Base-by-base conservation (phyloP, 345 rosid species). In the Iberis pinnata region DNA sequence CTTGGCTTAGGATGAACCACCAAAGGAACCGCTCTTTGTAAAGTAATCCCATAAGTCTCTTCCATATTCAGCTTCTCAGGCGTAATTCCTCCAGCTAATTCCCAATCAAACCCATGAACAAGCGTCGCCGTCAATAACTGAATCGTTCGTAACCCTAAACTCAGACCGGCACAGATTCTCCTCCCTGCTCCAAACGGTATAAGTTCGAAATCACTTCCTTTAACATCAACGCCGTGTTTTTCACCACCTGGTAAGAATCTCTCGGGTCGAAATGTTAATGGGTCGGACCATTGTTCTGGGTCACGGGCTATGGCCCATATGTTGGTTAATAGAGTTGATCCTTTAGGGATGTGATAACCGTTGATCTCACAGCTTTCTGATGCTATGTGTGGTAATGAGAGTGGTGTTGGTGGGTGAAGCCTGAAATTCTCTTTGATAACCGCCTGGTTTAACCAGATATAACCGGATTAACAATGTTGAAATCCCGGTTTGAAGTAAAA, bases 291-390 rank as follows among this genome's bases (percentile, higher is more conserved):
- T 29, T 48, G 68, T 0, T 80, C 63, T 0, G 96, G 96, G 69
- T 87, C 93, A 8, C 86, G 89, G 4, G 89, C 78, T 61, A 87
- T 87, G 61, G 96, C 96, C 96, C 93, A 87, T 8, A 84, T 81
- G 41, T 87, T 80, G 9, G 78, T 77, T 5, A 87, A 52, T 0
- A 87, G 70, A 0, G 89, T 87, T 1, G 87, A 27, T 1, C 87
- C 87, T 56, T 81, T 81, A 0, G 93, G 96, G 32, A 87, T 78
- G 45, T 73, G 73, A 56, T 76, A 84, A 44, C 89, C 87, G 56
- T 81, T 73, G 85, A 87, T 84, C 73, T 81, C 76, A 35, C 89
- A 81, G 61, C 71, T 64, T 61, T 87, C 83, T 7, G 79, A 52
- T 0, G 96, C 86, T 1, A 81, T 46, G 41, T 84, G 70, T 9